Evolutionary conservation across 768 basidiomycete species (phyloP), one percentile per base, ranked within the genome.

Genomic region (Postia placenta): DNA sequence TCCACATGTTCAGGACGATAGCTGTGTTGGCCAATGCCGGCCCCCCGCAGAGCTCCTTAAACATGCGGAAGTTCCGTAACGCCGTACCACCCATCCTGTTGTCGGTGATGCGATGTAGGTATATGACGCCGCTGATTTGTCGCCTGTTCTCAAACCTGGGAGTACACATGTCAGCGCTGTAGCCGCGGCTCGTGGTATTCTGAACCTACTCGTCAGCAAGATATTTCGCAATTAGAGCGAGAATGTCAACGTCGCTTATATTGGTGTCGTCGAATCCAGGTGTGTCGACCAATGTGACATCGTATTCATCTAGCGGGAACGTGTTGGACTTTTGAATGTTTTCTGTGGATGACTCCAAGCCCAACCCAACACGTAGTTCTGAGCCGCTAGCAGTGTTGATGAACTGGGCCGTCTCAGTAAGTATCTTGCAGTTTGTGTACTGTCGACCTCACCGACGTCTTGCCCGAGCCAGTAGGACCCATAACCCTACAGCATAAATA

Each of bases 81-180:
- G 55, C 28, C 2, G 48, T 50, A 12, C 53, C 55, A 14, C 55
- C 49, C 28, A 64, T 52, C 17, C 55, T 45, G 45, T 54, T 49
- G 50, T 64, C 63, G 17, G 64, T 46, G 24, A 66, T 66, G 3
- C 57, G 53, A 33, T 66, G 63, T 39, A 66, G 51, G 51, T 62
- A 66, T 36, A 66, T 51, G 39, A 66, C 30, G 17, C 64, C 64
- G 44, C 45, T 53, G 15, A 65, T 46, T 25, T 33, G 7, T 15
- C 15, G 9, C 15, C 15, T 33, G 7, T 15, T 33, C 30, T 33
- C 15, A 33, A 33, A 33, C 9, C 30, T 33, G 30, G 30, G 30
- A 15, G 15, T 33, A 15, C n/a, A n/a, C 15, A 33, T 33, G 30
- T 33, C 15, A 7, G 15, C 30, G 9, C 7, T 33, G 7, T 33